Percentiles rank a stretch among this genome's conserved stretches.
phyloP scores from a whole-genome alignment of 164 flowering plant genomes.

The Magnolia officinalis region DNA sequence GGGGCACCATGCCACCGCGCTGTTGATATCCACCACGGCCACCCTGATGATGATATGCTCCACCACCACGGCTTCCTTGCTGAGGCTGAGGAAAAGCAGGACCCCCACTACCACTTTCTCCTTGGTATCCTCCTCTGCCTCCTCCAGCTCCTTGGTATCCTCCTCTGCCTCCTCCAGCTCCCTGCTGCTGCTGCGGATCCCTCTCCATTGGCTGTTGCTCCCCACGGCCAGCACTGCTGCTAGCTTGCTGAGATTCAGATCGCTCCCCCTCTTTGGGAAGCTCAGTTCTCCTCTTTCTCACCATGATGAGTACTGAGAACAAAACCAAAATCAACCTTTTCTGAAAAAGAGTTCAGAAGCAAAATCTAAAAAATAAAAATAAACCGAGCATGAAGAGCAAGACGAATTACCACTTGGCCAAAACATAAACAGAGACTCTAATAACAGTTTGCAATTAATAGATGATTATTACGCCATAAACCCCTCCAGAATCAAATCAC shows the following conservation, averaged over 20 bases:
- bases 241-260: constrained; percentile 48
- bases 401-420: too few species aligned
- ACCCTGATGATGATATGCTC: constrained; percentile 15
- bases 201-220: constrained; percentile 36
- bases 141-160: constrained; percentile 14
- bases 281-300: constrained; percentile 62
- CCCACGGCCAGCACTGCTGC: constrained; percentile 41
- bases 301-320: constrained; percentile 38
- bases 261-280: constrained; percentile 38
- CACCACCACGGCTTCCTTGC: constrained; percentile 18
- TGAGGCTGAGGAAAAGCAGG: constrained; percentile 4
- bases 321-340: neutral
- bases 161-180: constrained; percentile 14
- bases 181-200: constrained; percentile 22
- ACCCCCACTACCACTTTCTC: constrained; percentile 16
- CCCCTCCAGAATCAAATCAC: too few species aligned
- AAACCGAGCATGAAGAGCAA: too few species aligned
- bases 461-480: too few species aligned
- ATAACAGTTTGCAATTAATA: too few species aligned
- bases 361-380: too few species aligned
- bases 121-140: constrained; percentile 21
- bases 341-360: too few species aligned
- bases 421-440: too few species aligned
- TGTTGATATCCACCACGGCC: constrained; percentile 19
- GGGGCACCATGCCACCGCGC: constrained; percentile 24